phyloP scores from a whole-genome alignment of 2,329 filamentous ascomycete species.

The Fragosphaeria purpurea region DNA sequence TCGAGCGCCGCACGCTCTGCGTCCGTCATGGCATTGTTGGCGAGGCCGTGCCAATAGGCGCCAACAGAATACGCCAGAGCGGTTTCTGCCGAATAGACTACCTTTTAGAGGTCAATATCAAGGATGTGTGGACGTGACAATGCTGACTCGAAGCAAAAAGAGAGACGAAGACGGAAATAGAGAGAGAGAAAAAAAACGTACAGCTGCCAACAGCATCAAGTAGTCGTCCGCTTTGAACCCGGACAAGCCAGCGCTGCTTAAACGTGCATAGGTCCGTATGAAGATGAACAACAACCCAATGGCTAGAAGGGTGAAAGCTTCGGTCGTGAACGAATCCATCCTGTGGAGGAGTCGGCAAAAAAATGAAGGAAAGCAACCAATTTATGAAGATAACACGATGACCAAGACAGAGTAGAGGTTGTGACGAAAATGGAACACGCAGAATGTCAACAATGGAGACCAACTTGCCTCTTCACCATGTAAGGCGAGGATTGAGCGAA shows the following conservation, averaged over 20 bases:
- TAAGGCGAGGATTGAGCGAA: too few species aligned
- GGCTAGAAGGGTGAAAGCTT: conserved; percentile 40
- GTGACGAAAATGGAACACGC: too few species aligned
- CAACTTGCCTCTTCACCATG: too few species aligned
- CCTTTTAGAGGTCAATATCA: not conserved
- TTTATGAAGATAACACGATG: too few species aligned
- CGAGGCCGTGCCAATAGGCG: conserved; percentile 19
- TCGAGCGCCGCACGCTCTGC: conserved; percentile 18
- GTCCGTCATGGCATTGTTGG: conserved; percentile 25
- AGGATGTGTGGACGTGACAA: not conserved
- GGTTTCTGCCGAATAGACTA: conserved; percentile 17
- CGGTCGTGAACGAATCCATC: conserved; percentile 25
- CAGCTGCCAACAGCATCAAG: conserved; percentile 44
- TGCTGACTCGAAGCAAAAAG: too few species aligned
- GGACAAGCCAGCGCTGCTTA: conserved; percentile 35
- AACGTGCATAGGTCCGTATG: conserved; percentile 40
- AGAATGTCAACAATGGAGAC: too few species aligned
- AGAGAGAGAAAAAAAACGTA: conserved; percentile 21
- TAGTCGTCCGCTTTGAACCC: conserved; percentile 50
- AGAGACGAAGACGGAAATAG: not conserved
- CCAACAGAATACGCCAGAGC: conserved; percentile 21
- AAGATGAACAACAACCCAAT: conserved; percentile 39
- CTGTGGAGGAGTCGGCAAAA: not conserved
- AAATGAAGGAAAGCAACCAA: not conserved
- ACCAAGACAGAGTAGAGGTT: too few species aligned